These are phyloP conservation scores for Gossypium sturtianum DNA, from an alignment of 345 rosid genomes.

Conservation along the genomic window DNA sequence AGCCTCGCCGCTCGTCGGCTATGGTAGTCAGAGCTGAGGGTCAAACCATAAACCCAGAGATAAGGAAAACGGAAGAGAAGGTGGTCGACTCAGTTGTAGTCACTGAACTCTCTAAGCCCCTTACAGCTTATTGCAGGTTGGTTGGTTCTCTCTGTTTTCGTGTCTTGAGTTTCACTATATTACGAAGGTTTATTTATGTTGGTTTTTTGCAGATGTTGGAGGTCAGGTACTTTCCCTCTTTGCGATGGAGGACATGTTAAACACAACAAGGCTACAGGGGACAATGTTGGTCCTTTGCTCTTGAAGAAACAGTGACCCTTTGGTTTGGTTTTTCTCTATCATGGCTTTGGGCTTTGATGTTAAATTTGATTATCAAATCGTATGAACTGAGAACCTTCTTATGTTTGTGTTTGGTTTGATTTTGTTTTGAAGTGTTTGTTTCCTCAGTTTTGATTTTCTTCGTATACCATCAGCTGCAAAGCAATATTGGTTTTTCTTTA, in stretches of 20 bases:
- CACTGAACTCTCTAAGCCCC: conserved; percentile 72
- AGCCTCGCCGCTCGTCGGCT: conserved; percentile 31
- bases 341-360: not conserved
- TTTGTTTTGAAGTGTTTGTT: not conserved
- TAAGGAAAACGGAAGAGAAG: conserved; percentile 74
- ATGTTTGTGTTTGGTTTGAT: not conserved
- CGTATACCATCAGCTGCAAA: too few relatives aligned
- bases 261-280: conserved; percentile 94
- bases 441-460: not conserved
- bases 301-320: conserved; percentile 41
- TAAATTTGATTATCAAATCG: not conserved
- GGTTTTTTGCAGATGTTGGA: conserved; percentile 62
- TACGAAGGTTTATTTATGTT: not conserved
- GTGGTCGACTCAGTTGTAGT: conserved; percentile 74
- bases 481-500: too few relatives aligned
- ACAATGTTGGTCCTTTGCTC: conserved; percentile 77
- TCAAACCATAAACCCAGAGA: conserved; percentile 55
- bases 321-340: not conserved
- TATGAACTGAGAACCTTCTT: not conserved
- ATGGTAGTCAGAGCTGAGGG: conserved; percentile 65
- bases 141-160: not conserved
- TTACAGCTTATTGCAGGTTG: conserved; percentile 84
- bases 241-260: conserved; percentile 92
- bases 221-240: conserved; percentile 82
- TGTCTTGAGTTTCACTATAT: too few relatives aligned